Base-by-base conservation (phyloP, 1,284 basidiomycete genomes). In the Butyriboletus appendiculatus region DNA sequence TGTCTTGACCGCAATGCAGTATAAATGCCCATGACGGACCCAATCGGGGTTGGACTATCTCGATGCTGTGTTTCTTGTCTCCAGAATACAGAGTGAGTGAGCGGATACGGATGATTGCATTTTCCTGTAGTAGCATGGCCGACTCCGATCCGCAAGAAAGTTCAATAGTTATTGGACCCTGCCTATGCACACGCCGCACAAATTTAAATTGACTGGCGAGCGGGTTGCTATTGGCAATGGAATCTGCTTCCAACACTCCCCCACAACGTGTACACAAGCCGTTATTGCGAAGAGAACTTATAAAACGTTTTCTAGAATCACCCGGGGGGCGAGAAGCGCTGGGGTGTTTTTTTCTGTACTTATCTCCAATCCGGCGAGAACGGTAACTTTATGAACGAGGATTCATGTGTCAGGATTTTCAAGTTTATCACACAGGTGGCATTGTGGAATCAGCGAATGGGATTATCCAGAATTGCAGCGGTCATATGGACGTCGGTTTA, bases 201-300 rank as follows among this genome's bases (percentile, higher is more conserved):
- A 30, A n/a, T 22, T 47, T 12, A 28, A 47, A 28, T 46, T 28
- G 42, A 22, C 41, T 26, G 43, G 30, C 4, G 35, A 41, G 53
- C 65, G 62, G 66, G 59, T 60, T 66, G 37, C 42, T 38, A 72
- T 26, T 5, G 16, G 22, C 38, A 20, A 62, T 67, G 57, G 53
- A 53, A 34, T 32, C 52, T 33, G 22, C 52, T 52, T 56, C 47
- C 45, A 61, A 61, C 57, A 54, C 55, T 24, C 55, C 28, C 34
- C 50, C 32, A 62, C 48, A 41, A 56, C 60, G 45, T 57, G 54
- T 63, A 71, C 54, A 57, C 63, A 47, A 34, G 71, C 7, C 71
- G 69, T 44, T 80, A 76, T 57, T 90, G 87, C 70, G 88, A 90
- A 73, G 89, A 90, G 68, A 90, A 90, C 76, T 90, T 2, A 76